These are phyloP conservation scores for Phytophthora sp. DNA, from an alignment of 352 stramenopile genomes.

Conservation along the genomic window DNA sequence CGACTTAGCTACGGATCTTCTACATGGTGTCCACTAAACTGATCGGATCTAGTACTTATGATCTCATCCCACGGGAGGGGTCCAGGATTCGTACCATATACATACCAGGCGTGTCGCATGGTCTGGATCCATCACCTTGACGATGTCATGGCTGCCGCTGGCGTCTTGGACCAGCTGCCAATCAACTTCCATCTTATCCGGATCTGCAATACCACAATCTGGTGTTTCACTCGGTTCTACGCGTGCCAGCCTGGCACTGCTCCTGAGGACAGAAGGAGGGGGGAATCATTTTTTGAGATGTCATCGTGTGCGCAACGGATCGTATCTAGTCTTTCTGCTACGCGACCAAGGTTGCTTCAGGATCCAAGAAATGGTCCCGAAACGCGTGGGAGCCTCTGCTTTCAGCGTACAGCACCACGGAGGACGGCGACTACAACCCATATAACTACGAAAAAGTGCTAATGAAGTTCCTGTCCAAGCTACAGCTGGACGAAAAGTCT, in stretches of 20 bases:
- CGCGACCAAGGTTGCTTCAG: slow-evolving; percentile 2
- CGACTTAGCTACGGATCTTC: no score
- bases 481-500: not conserved
- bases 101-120: no score
- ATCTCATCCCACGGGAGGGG: no score
- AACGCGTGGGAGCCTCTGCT: not conserved
- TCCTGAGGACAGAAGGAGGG: not conserved
- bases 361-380: not conserved
- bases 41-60: no score
- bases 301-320: not conserved
- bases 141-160: no score
- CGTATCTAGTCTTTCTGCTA: not conserved
- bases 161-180: no score
- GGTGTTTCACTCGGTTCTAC: slow-evolving; percentile 4
- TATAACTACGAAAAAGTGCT: not conserved
- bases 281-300: not conserved
- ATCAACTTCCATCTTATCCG: no score
- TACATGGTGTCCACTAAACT: no score
- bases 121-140: no score
- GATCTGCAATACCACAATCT: no score
- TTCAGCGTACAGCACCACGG: not conserved
- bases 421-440: not conserved
- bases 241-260: not conserved
- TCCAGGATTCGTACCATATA: no score
- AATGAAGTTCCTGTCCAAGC: not conserved